Evolutionary conservation across 495 filamentous ascomycete genomes (phyloP).

Genomic region (Aspergillus saccharolyticus): DNA sequence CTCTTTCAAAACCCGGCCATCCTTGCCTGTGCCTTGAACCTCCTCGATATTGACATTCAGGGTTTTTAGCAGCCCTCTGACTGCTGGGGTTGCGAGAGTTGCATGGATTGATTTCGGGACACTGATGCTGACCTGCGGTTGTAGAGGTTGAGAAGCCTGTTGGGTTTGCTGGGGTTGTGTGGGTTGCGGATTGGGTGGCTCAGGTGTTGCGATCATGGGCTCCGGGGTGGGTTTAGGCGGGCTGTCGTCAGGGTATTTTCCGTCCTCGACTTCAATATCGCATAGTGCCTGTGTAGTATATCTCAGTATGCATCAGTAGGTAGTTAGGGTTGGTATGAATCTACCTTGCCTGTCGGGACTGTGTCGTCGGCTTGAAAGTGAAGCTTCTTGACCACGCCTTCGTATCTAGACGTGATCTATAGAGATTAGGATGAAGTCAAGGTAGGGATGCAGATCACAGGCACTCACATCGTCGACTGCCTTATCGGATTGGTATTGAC

Average conservation of each 20-base stretch:
- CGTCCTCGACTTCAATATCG: slow-evolving; percentile 55
- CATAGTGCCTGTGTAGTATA: slow-evolving; percentile 37
- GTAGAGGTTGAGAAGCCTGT: slow-evolving; percentile 14
- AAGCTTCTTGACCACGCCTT: slow-evolving; percentile 92
- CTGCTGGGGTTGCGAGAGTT: slow-evolving; percentile 83
- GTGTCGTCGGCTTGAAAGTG: slow-evolving; percentile 95
- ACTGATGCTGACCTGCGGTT: slow-evolving; percentile 5
- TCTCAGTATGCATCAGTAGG: background rate
- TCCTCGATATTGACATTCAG: slow-evolving; percentile 69
- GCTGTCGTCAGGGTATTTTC: slow-evolving; percentile 52
- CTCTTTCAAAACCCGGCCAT: slow-evolving; percentile 88
- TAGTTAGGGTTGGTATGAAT: slow-evolving; percentile 11
- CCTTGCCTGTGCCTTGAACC: slow-evolving; percentile 80
- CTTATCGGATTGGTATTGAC: slow-evolving; percentile 98
- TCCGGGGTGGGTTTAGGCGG: slow-evolving; percentile 29
- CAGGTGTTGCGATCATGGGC: slow-evolving; percentile 18
- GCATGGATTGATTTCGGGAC: slow-evolving; percentile 49
- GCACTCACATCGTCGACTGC: slow-evolving; percentile 79
- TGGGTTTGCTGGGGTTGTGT: slow-evolving; percentile 14
- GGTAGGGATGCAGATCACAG: background rate
- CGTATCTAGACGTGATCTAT: slow-evolving; percentile 88
- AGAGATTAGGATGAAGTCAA: slow-evolving; percentile 11
- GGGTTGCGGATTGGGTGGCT: slow-evolving; percentile 14
- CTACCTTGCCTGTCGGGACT: slow-evolving; percentile 79
- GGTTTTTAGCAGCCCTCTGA: slow-evolving; percentile 79